Conservation (phyloP, 2,329 filamentous ascomycete species). For the Parasarocladium wereldwijsianum region DNA sequence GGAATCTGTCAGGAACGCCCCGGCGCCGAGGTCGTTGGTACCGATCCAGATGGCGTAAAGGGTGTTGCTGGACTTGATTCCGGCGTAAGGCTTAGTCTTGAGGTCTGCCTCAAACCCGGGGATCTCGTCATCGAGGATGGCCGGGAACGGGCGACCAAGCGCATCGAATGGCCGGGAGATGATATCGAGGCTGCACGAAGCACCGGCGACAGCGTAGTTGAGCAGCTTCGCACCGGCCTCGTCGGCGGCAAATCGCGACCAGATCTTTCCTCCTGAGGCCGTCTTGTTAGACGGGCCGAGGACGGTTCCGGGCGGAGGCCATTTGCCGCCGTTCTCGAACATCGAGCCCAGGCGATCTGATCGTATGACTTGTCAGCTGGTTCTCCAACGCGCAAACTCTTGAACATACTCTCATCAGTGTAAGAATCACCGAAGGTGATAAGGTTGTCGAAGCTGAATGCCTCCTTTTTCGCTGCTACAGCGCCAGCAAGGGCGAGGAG, state of each 20-base stretch:
- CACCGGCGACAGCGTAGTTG: conserved; percentile 61
- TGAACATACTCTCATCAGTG: conserved; percentile 59
- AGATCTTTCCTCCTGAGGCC: conserved; percentile 49
- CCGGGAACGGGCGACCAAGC: conserved; percentile 43
- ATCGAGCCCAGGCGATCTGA: conserved; percentile 55
- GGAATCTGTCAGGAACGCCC: conserved; percentile 50
- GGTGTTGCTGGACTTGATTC: conserved; percentile 33
- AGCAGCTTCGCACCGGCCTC: conserved; percentile 40
- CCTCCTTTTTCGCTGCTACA: not conserved
- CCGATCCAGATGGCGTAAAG: conserved; percentile 71
- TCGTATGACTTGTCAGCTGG: too few relatives aligned
- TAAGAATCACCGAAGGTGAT: conserved; percentile 65
- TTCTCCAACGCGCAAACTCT: too few relatives aligned
- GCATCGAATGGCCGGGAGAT: conserved; percentile 36
- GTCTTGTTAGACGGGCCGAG: conserved; percentile 34
- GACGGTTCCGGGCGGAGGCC: conserved; percentile 45
- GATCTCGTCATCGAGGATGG: conserved; percentile 46
- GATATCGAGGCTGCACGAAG: conserved; percentile 57
- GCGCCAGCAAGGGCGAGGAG: not conserved
- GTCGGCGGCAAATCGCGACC: conserved; percentile 52
- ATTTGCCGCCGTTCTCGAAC: conserved; percentile 33
- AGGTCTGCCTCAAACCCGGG: conserved; percentile 39
- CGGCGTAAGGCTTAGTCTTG: not conserved
- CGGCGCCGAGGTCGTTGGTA: conserved; percentile 60
- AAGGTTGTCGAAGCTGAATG: conserved; percentile 35